Evolutionary conservation across 495 filamentous ascomycete genomes (phyloP), one percentile per base, ranked within the genome.

Genomic region (Coniosporium apollinis): DNA sequence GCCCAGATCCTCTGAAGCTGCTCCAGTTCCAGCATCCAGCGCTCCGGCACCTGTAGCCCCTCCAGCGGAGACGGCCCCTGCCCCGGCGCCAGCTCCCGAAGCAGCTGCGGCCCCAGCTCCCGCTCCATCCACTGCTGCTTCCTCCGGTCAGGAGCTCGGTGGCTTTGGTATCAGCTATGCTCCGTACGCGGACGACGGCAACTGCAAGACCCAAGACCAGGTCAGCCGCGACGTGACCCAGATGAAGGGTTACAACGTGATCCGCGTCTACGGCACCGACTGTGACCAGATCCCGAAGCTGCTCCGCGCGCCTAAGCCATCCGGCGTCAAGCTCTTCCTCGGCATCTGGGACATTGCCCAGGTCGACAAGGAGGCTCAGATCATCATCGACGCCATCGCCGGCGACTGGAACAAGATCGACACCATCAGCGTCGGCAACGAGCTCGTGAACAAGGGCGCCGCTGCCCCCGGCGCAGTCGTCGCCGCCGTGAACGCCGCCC

Each of bases 231-330:
- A 92, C 48, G 65, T 89, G 36, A 54, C 54, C 2, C 47, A 46
- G 28, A 57, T 69, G 9, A 55, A 54, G 3, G 48, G 50, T 5
- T 82, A 74, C 56, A 52, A 62, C 9, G 51, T 73, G 19, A 53
- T 92, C 34, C 77, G 85, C 35, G 66, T 85, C 45, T 93, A 94
- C 52, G 84, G 83, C 22, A 67, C 69, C 21, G 81, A 83, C 52
- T 91, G 84, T 55, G 59, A 79, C 45, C 77, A 84, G 48, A 62
- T 82, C 9, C 43, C 58, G 1, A 68, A 59, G 8, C 73, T 79
- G 4, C 51, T 74, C 4, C 48, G 57, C 5, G 75, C 75, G 2
- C 76, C 70, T 2, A 65, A 67, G 18, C 48, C 57, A 4, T 60
- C 67, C 22, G 64, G 64, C 19, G 66, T 78, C 43, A 72, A 73